phyloP scores from a whole-genome alignment of 306 rosid genomes.

The Fagus sylvatica region DNA sequence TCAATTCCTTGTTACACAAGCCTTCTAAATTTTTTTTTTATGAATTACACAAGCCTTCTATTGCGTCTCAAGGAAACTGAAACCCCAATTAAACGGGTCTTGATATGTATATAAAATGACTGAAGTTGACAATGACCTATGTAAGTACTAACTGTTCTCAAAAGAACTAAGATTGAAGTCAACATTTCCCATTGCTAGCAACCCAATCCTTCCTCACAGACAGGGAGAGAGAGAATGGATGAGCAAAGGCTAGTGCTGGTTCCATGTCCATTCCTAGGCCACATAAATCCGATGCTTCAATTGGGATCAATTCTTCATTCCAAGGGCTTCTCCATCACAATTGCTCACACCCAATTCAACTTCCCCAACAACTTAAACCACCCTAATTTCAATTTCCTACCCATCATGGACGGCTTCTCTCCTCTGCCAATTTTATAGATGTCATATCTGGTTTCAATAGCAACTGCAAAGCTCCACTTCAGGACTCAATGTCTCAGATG shows the following conservation, averaged over 20 bases:
- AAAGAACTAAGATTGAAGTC: no score
- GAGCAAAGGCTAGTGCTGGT: constrained; percentile 31
- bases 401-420: constrained; percentile 34
- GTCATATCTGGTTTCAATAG: constrained; percentile 14
- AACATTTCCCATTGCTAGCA: no score
- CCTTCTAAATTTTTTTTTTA: no score
- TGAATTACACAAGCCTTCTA: no score
- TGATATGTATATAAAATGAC: no score
- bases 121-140: no score
- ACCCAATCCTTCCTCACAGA: no score
- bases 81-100: no score
- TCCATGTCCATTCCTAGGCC: constrained; percentile 36
- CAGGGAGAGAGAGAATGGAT: constrained; percentile 8
- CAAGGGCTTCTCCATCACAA: constrained; percentile 25
- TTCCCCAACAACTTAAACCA: background rate
- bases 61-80: no score
- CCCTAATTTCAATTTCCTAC: constrained; percentile 35
- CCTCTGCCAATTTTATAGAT: constrained; percentile 12
- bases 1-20: no score
- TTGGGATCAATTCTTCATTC: constrained; percentile 40
- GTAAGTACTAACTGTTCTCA: no score
- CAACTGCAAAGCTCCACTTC: constrained; percentile 29
- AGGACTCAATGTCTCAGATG: constrained; percentile 18
- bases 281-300: constrained; percentile 40
- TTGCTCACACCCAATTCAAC: background rate